Percentiles rank a stretch among this genome's conserved stretches.
phyloP scores from a whole-genome alignment of 2,329 filamentous ascomycete genomes.

The Neofusicoccum umdonicola region DNA sequence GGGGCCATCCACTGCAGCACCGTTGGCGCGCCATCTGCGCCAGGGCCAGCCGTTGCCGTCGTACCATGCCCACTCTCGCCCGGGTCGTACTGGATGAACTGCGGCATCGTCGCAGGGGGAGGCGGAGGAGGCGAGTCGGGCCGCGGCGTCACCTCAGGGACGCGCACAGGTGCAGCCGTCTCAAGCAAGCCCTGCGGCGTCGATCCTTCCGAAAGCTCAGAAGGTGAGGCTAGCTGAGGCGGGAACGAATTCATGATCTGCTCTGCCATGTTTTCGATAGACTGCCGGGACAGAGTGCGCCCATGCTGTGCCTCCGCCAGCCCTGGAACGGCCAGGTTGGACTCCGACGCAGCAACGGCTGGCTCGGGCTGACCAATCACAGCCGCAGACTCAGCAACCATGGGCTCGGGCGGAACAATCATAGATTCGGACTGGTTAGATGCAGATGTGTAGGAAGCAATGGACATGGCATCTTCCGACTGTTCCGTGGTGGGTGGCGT shows the following conservation, averaged over 20 bases:
- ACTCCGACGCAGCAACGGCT: background rate
- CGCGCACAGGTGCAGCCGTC: constrained; percentile 14
- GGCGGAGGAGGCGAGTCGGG: constrained; percentile 36
- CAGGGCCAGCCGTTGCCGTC: background rate
- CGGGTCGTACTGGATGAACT: constrained; percentile 34
- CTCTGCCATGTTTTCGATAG: constrained; percentile 16
- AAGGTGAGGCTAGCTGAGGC: background rate
- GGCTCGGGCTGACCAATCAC: background rate
- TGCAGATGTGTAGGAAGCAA: background rate
- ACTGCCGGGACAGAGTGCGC: constrained; percentile 1
- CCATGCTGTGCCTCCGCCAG: background rate
- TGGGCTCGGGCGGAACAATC: background rate
- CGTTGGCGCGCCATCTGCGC: constrained; percentile 17
- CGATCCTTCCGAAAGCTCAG: constrained; percentile 5
- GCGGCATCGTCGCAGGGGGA: constrained; percentile 30
- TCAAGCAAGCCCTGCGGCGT: constrained; percentile 10
- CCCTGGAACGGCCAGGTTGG: background rate
- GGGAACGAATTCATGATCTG: constrained; percentile 13
- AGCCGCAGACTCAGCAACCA: background rate
- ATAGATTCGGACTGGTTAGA: background rate
- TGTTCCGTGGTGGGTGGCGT: background rate
- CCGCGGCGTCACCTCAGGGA: constrained; percentile 27
- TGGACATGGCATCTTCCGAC: constrained; percentile 6
- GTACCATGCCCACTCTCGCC: constrained; percentile 22
- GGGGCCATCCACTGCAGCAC: constrained; percentile 34